These are phyloP conservation scores for Zelopaecilomyces penicillatus DNA, from an alignment of 2,329 filamentous ascomycete species.

Conservation along the genomic window DNA sequence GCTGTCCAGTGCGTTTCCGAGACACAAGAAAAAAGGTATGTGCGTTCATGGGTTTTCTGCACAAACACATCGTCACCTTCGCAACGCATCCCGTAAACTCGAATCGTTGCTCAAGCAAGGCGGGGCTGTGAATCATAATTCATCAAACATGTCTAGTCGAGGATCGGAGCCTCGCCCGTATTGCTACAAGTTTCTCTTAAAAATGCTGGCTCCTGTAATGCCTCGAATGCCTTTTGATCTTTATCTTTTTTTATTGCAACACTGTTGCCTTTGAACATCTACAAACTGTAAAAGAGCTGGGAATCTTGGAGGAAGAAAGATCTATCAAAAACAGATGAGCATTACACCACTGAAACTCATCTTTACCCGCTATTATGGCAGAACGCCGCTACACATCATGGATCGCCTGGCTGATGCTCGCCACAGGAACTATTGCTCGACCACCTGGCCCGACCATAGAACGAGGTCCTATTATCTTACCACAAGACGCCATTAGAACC, in stretches of 20 bases:
- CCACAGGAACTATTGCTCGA: slow-evolving; percentile 3
- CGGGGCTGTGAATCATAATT: slow-evolving; percentile 9
- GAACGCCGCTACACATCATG: slow-evolving; percentile 4
- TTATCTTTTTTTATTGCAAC: background rate
- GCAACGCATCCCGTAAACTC: slow-evolving; percentile 1
- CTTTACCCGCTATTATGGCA: slow-evolving; percentile 7
- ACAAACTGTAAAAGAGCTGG: background rate
- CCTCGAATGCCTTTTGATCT: too few relatives aligned
- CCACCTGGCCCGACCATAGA: background rate
- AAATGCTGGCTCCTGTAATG: too few relatives aligned
- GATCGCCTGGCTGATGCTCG: slow-evolving; percentile 10
- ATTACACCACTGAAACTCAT: background rate
- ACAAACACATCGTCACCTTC: slow-evolving; percentile 1
- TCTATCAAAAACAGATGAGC: too few relatives aligned
- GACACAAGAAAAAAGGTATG: slow-evolving; percentile 7
- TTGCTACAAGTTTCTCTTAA: background rate
- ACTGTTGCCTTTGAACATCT: background rate
- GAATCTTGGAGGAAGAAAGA: background rate
- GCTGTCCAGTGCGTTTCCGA: background rate
- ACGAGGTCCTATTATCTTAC: background rate
- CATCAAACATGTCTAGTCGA: background rate
- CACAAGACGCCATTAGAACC: background rate
- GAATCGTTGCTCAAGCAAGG: background rate
- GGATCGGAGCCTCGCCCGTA: background rate
- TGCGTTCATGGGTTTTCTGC: background rate